Percentiles rank a stretch among this genome's conserved stretches.
Evolutionary conservation across 2,329 filamentous ascomycete genomes (phyloP).

Genomic region (Ophiosphaerella herpotricha): DNA sequence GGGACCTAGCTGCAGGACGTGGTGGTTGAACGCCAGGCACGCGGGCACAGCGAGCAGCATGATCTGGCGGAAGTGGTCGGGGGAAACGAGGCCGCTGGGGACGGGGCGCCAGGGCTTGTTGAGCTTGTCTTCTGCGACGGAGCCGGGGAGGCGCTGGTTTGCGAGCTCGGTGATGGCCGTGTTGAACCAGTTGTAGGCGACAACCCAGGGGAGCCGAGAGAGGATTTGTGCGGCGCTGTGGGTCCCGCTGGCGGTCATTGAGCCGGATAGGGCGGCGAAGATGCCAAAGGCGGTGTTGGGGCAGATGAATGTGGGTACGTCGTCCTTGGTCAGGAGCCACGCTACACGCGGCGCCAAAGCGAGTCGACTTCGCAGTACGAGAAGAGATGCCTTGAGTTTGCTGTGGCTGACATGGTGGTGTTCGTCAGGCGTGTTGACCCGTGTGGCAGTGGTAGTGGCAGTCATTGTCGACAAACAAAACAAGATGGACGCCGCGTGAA

Average conservation of each 20-base stretch:
- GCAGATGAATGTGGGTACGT: conserved; percentile 7
- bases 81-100: conserved; percentile 24
- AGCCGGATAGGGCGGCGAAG: conserved; percentile 3
- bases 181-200: conserved; percentile 43
- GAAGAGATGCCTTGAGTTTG: too few species aligned
- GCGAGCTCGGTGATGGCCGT: conserved; percentile 45
- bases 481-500: too few species aligned
- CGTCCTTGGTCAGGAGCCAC: conserved; percentile 11
- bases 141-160: conserved; percentile 45
- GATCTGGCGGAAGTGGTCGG: conserved; percentile 16
- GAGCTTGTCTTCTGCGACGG: conserved; percentile 38
- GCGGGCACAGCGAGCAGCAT: conserved; percentile 10
- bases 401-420: too few species aligned
- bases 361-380: too few species aligned
- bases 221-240: background rate
- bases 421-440: too few species aligned
- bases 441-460: too few species aligned
- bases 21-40: conserved; percentile 13
- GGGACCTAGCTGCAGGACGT: conserved; percentile 23
- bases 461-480: too few species aligned
- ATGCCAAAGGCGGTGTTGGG: conserved; percentile 13
- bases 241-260: background rate
- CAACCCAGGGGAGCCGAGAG: background rate
- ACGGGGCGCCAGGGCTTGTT: conserved; percentile 49
- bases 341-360: background rate